Evolutionary conservation across 305 asterid genomes (phyloP).

Genomic region (Fraxinus floribunda): DNA sequence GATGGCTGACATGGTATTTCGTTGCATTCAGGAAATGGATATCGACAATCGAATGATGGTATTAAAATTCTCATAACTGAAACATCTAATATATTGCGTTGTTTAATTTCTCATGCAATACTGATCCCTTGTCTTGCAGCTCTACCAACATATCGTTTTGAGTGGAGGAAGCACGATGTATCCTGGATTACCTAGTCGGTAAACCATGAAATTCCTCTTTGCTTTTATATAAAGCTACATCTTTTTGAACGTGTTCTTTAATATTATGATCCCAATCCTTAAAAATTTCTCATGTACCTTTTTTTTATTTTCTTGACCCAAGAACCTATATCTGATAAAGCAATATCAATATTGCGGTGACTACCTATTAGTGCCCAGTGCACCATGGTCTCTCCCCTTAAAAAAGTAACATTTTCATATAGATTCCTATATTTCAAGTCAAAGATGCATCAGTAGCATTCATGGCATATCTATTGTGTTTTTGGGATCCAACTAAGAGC

Average conservation of each 20-base stretch:
- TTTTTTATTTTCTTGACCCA: not conserved
- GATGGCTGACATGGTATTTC: constrained; percentile 98
- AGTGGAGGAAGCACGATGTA: constrained; percentile 99
- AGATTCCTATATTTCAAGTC: not conserved
- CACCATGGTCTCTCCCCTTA: not conserved
- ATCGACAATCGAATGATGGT: constrained; percentile 99
- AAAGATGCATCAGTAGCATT: not conserved
- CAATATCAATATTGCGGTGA: not conserved
- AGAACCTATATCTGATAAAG: not conserved
- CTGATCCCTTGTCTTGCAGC: constrained; percentile 54
- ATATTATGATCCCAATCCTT: not conserved
- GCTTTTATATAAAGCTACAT: not conserved
- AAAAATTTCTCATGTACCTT: not conserved
- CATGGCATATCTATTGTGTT: not conserved
- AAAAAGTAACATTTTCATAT: not conserved
- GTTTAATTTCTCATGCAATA: constrained; percentile 23
- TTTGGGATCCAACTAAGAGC: not conserved
- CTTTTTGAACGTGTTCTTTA: not conserved
- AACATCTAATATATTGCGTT: constrained; percentile 24
- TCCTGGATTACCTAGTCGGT: constrained; percentile 99
- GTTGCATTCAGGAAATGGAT: constrained; percentile 98
- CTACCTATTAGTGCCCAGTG: not conserved
- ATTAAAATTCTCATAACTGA: constrained; percentile 21
- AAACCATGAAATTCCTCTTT: constrained; percentile 28
- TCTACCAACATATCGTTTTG: constrained; percentile 90